A percentile compares a stretch with the other conserved stretches of the same genome.
These are phyloP conservation scores for Suhomyces vadensis DNA, from an alignment of 805 yeast genomes.

Conservation along the genomic window DNA sequence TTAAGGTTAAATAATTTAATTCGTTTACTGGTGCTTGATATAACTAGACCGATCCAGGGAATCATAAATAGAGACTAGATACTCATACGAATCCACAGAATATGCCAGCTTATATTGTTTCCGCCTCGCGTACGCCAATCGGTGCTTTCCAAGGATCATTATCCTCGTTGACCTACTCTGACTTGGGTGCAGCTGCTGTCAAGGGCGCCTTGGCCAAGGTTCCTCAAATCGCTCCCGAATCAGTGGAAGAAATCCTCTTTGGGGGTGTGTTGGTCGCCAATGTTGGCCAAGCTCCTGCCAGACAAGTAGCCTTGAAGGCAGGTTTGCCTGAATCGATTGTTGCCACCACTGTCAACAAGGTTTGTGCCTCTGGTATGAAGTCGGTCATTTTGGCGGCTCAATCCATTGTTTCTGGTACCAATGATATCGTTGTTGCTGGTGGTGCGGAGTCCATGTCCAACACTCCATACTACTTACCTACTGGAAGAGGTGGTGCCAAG, in stretches of 20 bases:
- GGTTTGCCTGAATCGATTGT: constrained; percentile 80
- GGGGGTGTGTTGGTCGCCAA: constrained; percentile 94
- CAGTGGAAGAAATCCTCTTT: constrained; percentile 85
- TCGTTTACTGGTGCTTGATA: no score
- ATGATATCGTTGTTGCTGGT: constrained; percentile 93
- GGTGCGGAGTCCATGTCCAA: constrained; percentile 98
- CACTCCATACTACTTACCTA: constrained; percentile 87
- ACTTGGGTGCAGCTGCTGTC: constrained; percentile 91
- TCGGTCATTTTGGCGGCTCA: constrained; percentile 90
- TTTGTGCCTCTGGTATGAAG: constrained; percentile 96
- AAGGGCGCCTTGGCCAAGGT: constrained; percentile 82
- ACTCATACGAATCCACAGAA: neutral
- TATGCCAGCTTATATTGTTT: constrained; percentile 75
- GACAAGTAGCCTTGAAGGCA: constrained; percentile 92
- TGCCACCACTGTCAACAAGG: constrained; percentile 92
- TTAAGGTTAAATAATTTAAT: no score
- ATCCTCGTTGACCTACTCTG: constrained; percentile 72
- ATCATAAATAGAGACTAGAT: neutral
- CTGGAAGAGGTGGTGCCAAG: constrained; percentile 85
- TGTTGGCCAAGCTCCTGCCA: constrained; percentile 96
- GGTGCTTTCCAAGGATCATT: constrained; percentile 91
- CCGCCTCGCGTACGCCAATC: constrained; percentile 92
- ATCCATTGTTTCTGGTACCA: constrained; percentile 80
- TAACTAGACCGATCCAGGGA: neutral
- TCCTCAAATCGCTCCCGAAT: constrained; percentile 73